Evolutionary conservation across 768 basidiomycete genomes (phyloP).

Genomic region (Tulasnella calospora): DNA sequence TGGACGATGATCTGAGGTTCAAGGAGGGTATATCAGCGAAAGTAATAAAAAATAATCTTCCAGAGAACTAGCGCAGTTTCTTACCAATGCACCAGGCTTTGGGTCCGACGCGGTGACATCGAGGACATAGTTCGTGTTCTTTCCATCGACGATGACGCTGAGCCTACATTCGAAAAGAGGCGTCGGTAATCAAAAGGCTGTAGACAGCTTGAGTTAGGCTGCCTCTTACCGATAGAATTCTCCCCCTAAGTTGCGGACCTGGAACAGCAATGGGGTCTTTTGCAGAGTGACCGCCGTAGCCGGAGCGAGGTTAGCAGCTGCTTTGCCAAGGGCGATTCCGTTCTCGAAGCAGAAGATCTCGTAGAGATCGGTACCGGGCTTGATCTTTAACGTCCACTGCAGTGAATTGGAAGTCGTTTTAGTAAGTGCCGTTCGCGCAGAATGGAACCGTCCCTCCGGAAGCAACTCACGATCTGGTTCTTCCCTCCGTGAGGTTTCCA

Average conservation of each 20-base stretch:
- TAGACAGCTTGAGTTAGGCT: neutral
- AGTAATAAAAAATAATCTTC: neutral
- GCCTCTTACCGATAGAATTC: neutral
- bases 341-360: neutral
- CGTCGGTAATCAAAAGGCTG: neutral
- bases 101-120: neutral
- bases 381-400: neutral
- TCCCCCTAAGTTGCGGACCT: neutral
- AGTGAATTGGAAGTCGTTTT: neutral
- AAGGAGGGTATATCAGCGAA: neutral
- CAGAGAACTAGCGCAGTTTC: neutral
- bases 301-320: neutral
- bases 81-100: neutral
- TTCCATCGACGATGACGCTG: neutral
- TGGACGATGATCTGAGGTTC: neutral
- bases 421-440: no score
- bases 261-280: neutral
- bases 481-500: neutral
- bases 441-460: no score
- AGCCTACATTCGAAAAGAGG: neutral
- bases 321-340: neutral
- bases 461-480: neutral
- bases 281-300: neutral
- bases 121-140: slow-evolving; percentile 5
- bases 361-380: neutral